Evolutionary conservation across 441 rosid genomes (phyloP), one percentile per base, ranked within the genome.

Genomic region (Isatis lusitanica): DNA sequence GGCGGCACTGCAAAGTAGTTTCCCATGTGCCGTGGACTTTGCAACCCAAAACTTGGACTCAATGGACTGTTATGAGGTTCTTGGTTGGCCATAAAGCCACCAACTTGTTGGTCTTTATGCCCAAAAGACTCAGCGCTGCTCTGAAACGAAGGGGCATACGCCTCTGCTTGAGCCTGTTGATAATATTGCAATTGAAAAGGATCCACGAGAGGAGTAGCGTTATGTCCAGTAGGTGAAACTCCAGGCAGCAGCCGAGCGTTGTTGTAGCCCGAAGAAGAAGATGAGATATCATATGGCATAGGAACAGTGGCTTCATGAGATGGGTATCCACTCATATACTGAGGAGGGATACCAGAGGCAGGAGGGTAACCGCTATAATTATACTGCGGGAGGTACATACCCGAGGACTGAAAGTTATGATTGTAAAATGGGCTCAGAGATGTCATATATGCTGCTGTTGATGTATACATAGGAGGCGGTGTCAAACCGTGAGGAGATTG

Each of bases 341-440:
- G 87, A 57, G 86, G 81, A 56, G 68, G 69, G 42, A 77, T 64
- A 13, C 82, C 75, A 66, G 86, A 80, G 53, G 58, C 75, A 53
- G 84, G 59, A 63, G 91, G 79, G 75, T 82, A 87, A 43, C 87
- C 87, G 62, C 87, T 76, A 26, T 83, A 58, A 64, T 73, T 74
- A 70, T 85, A 89, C 62, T 84, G 94, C 48, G 86, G 85, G 69
- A 83, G 39, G 84, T 82, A 89, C 69, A 87, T 55, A 57, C 88
- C 82, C 63, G 88, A 79, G 56, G 88, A 83, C 69, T 82, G 94
- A 81, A 85, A 79, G 83, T 85, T 89, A 47, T 87, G 70, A 63
- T 86, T 76, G 74, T 89, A 85, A 77, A 70, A 82, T 7, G 91
- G 77, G 75, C 81, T 85, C 57, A 81, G 82, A 35, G 93, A 76